phyloP scores from a whole-genome alignment of 129 eudicot genomes.

The Artemisia tridentata region DNA sequence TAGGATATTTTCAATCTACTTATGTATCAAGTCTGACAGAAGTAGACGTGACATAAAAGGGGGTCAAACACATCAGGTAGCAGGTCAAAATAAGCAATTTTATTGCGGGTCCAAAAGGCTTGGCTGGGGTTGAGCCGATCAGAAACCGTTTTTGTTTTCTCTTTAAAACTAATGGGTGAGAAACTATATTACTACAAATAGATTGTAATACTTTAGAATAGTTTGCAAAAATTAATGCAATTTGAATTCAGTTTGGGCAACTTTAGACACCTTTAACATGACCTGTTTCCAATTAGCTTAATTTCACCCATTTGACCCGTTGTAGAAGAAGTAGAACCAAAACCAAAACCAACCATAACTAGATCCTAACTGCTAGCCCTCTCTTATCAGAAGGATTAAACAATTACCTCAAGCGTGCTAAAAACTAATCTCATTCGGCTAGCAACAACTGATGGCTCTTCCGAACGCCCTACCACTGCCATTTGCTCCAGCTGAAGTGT shows the following conservation, averaged over 20 bases:
- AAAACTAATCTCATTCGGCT: conserved; percentile 96
- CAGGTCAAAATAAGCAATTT: background rate
- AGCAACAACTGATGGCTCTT: conserved; percentile 96
- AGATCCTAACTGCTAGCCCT: background rate
- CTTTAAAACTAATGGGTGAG: background rate
- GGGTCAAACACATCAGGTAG: background rate
- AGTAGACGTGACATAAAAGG: background rate
- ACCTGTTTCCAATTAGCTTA: background rate
- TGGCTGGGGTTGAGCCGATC: background rate
- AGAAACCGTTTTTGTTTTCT: background rate
- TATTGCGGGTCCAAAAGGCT: background rate
- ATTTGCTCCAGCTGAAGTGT: conserved; percentile 95
- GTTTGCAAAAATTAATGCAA: background rate
- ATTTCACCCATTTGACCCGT: background rate
- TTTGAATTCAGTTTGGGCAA: background rate
- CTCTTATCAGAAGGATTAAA: background rate
- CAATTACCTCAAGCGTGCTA: conserved; percentile 92
- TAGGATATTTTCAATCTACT: background rate
- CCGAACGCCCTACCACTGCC: conserved; percentile 80
- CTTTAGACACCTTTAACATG: background rate
- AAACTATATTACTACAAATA: background rate
- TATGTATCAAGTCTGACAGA: background rate
- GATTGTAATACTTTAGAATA: background rate
- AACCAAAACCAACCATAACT: background rate
- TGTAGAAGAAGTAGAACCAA: background rate